A percentile compares a stretch with the other conserved stretches of the same genome.
These are phyloP conservation scores for Acacia confusa DNA, from an alignment of 306 rosid genomes.

Conservation along the genomic window DNA sequence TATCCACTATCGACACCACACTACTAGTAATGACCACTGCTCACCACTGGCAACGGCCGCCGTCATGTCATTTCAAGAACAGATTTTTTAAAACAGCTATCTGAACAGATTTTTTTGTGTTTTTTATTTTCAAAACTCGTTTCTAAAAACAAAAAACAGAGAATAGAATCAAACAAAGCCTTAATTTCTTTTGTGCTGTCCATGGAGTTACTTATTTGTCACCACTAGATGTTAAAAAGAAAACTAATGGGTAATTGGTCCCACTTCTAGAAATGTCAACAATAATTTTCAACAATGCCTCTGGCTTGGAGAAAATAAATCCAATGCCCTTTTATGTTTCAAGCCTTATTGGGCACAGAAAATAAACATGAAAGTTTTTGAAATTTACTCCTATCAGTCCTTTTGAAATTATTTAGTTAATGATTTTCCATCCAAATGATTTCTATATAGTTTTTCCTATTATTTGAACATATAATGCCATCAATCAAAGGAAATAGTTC, in stretches of 20 bases:
- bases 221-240: not conserved
- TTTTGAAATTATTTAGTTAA: not conserved
- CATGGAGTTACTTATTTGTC: not conserved
- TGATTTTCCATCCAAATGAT: not conserved
- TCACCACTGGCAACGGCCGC: too few relatives aligned
- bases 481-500: not conserved
- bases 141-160: too few relatives aligned
- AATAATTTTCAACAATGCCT: not conserved
- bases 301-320: not conserved
- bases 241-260: not conserved
- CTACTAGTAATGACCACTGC: too few relatives aligned
- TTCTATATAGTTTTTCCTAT: not conserved
- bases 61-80: too few relatives aligned
- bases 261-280: not conserved
- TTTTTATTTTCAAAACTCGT: too few relatives aligned
- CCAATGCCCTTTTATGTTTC: not conserved
- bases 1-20: too few relatives aligned
- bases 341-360: not conserved
- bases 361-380: not conserved
- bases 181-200: slow-evolving; percentile 1
- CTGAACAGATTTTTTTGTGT: too few relatives aligned
- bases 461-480: not conserved
- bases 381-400: not conserved
- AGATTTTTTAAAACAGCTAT: too few relatives aligned
- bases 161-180: not conserved